Conservation (phyloP, 2,329 filamentous ascomycete genomes). For the Colletotrichum sp. region DNA sequence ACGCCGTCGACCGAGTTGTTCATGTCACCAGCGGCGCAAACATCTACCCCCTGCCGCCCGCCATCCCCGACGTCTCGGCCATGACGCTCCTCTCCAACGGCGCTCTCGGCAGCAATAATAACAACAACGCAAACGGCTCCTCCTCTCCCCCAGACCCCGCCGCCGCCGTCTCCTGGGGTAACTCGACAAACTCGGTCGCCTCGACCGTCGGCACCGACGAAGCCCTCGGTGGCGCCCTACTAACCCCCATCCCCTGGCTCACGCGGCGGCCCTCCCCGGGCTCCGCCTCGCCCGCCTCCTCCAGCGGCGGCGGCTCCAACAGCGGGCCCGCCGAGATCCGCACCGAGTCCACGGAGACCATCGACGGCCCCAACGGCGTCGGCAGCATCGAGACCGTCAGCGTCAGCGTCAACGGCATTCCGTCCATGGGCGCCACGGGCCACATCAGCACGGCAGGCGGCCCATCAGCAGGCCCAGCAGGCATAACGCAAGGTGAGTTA, state of each 20-base stretch:
- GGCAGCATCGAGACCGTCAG: constrained; percentile 83
- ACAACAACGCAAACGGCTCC: neutral
- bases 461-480: constrained; percentile 37
- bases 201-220: constrained; percentile 79
- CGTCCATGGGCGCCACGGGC: constrained; percentile 50
- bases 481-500: constrained; percentile 83
- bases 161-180: constrained; percentile 50
- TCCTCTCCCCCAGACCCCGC: constrained; percentile 32
- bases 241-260: constrained; percentile 96
- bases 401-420: constrained; percentile 74
- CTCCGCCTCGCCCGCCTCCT: constrained; percentile 20
- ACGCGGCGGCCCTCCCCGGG: constrained; percentile 36
- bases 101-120: constrained; percentile 41
- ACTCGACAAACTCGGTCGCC: constrained; percentile 45
- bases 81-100: constrained; percentile 67
- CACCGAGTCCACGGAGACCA: constrained; percentile 79
- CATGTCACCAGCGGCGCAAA: constrained; percentile 85
- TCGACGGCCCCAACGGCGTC: constrained; percentile 80
- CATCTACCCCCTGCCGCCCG: constrained; percentile 81
- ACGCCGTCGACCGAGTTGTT: constrained; percentile 88
- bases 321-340: constrained; percentile 55
- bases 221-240: constrained; percentile 83
- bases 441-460: constrained; percentile 25
- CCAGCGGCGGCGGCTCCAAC: neutral
- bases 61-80: constrained; percentile 62